Base-by-base conservation (phyloP, 2,329 filamentous ascomycete species). In the Chaetomium globosum region DNA sequence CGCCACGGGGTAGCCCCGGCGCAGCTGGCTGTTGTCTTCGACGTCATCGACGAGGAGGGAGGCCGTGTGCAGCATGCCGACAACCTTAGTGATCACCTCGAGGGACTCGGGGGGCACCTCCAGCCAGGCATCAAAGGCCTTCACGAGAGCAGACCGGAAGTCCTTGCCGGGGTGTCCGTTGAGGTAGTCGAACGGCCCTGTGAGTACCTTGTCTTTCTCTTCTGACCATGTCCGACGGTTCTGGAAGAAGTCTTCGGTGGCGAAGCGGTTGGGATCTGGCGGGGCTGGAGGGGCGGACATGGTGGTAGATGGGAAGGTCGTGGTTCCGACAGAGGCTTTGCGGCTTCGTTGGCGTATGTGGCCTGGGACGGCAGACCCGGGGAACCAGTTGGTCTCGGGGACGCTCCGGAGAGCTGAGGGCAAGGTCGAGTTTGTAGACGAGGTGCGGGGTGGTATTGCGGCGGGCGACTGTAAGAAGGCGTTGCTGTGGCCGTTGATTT, bases 31-130 rank as follows among this genome's bases (percentile, higher is more conserved):
- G 51, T 70, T 72, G 78, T 96, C 92, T 79, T 96, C 91, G 7
- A 96, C 92, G 76, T 96, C 93, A 77, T 96, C 92, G 64, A 96
- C 86, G 28, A 96, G 85, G 63, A 96, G 81, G 3, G 90, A 93
- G 3, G 92, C 88, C 48, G 92, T 94, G 77, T 96, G 92, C 55
- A 96, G 83, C 90, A 94, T 94, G 71, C 89, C 89, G 12, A 96
- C 86, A 4, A 93, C 90, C 67, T 86, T 87, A 31, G 89, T 93
- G 73, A 96, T 94, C 66, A 93, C 82, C 51, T 85, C 84, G 64
- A 96, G 82, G 70, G 86, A 87, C 65, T 87, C 83, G 9, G 82
- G 75, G 0, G 92, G 91, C 23, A 96, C 91, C 63, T 90, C 82
- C 19, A 96, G 80, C 88, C 89, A 93, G 59, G 83, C 83, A 74